A percentile compares a stretch with the other conserved stretches of the same genome.
These are phyloP conservation scores for Trametes pubescens DNA, from an alignment of 1,284 basidiomycete species.

Conservation along the genomic window DNA sequence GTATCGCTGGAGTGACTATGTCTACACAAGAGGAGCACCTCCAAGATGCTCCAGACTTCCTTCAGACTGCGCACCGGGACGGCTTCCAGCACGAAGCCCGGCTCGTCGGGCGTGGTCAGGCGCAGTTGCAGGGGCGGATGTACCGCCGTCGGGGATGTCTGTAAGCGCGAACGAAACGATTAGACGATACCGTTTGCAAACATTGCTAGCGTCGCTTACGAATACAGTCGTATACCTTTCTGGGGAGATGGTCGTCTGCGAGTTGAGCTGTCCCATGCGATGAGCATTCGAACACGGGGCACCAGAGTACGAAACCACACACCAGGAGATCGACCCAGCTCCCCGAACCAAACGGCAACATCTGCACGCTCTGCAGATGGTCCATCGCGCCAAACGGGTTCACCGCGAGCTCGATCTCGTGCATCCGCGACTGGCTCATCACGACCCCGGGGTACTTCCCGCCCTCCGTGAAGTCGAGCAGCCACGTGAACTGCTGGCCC, in stretches of 20 bases:
- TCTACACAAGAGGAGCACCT: conserved; percentile 51
- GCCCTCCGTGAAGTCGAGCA: conserved; percentile 74
- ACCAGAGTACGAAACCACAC: conserved; percentile 10
- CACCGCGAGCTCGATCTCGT: conserved; percentile 68
- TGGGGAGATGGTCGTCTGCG: conserved; percentile 50
- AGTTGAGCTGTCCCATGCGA: conserved; percentile 51
- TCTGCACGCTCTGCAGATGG: conserved; percentile 49
- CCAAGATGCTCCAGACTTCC: conserved; percentile 75
- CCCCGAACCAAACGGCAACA: conserved; percentile 59
- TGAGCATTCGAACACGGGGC: neutral
- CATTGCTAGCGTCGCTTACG: conserved; percentile 43
- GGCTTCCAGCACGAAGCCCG: conserved; percentile 73
- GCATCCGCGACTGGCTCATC: conserved; percentile 74
- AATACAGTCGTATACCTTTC: conserved; percentile 57
- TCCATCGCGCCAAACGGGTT: conserved; percentile 62
- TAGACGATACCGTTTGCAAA: neutral
- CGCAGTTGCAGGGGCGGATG: conserved; percentile 77
- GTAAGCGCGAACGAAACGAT: neutral
- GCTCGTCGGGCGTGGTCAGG: conserved; percentile 70
- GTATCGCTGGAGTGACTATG: neutral
- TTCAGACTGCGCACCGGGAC: conserved; percentile 74
- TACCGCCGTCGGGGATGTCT: conserved; percentile 61
- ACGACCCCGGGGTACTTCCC: conserved; percentile 64
- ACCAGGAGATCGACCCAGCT: conserved; percentile 63
- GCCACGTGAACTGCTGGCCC: conserved; percentile 58